phyloP scores from a whole-genome alignment of 805 yeast species.

The Ogataea thermomethanolica region DNA sequence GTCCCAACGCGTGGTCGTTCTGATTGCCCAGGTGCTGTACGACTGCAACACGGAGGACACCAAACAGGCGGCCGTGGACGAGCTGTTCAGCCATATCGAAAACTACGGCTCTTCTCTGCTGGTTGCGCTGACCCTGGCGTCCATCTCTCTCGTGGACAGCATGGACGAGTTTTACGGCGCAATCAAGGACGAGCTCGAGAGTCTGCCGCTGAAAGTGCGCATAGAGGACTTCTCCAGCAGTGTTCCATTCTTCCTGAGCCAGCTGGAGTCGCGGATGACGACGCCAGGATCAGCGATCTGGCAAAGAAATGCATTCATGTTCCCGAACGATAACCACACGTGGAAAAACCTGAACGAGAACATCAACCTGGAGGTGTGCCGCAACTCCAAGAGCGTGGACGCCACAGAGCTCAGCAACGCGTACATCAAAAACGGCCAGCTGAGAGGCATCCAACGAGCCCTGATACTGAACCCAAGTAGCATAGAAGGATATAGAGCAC shows the following conservation, averaged over 20 bases:
- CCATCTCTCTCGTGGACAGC: constrained; percentile 66
- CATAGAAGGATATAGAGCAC: constrained; percentile 25
- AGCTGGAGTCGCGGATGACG: constrained; percentile 44
- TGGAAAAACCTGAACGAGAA: constrained; percentile 65
- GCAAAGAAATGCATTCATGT: constrained; percentile 69
- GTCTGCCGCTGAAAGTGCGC: constrained; percentile 42
- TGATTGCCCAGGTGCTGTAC: constrained; percentile 76
- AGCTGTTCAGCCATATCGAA: constrained; percentile 63
- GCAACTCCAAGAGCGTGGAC: constrained; percentile 46
- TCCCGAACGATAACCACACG: constrained; percentile 64
- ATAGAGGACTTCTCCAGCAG: constrained; percentile 48
- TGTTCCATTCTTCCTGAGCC: constrained; percentile 57
- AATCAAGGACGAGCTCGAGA: constrained; percentile 63
- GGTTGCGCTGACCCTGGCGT: constrained; percentile 73
- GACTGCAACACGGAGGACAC: constrained; percentile 75
- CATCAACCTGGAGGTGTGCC: constrained; percentile 58
- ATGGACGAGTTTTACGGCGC: constrained; percentile 53
- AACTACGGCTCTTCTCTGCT: constrained; percentile 61
- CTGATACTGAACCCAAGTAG: constrained; percentile 60
- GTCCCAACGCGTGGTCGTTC: constrained; percentile 62
- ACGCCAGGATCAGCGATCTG: constrained; percentile 37
- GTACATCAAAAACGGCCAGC: constrained; percentile 43
- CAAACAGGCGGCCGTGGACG: constrained; percentile 80
- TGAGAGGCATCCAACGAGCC: constrained; percentile 64
- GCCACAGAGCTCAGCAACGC: constrained; percentile 51